A percentile compares a stretch with the other conserved stretches of the same genome.
Evolutionary conservation across 2,329 filamentous ascomycete species (phyloP).

Genomic region (Trichoderma simmonsii): DNA sequence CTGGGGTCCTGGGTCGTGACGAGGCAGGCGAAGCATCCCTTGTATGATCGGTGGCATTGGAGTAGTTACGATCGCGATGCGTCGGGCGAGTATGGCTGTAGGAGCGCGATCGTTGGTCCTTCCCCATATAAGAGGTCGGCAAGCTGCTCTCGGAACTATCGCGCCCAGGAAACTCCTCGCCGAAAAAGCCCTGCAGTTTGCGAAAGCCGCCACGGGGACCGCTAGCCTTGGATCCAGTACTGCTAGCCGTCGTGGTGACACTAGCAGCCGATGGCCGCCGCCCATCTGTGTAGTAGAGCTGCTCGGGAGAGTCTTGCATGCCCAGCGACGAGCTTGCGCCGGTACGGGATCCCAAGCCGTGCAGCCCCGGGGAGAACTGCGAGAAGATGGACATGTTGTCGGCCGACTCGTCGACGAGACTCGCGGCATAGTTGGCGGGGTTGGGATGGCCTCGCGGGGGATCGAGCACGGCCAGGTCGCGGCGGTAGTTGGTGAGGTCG

Average conservation of each 20-base stretch:
- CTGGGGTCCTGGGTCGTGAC: conserved; percentile 78
- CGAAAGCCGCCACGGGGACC: conserved; percentile 69
- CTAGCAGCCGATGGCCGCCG: conserved; percentile 85
- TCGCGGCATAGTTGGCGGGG: conserved; percentile 47
- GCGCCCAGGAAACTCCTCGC: conserved; percentile 75
- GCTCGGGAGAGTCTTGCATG: conserved; percentile 58
- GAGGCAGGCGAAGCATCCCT: conserved; percentile 71
- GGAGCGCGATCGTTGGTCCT: conserved; percentile 62
- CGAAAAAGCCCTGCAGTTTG: conserved; percentile 88
- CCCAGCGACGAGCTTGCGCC: conserved; percentile 33
- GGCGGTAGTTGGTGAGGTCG: conserved; percentile 67
- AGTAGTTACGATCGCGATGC: conserved; percentile 75
- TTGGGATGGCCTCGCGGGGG: conserved; percentile 58
- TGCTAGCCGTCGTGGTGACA: conserved; percentile 74
- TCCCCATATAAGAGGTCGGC: conserved; percentile 44
- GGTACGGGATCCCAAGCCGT: conserved; percentile 40
- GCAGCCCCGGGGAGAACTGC: conserved; percentile 69
- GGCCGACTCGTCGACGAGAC: conserved; percentile 73
- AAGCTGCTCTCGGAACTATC: conserved; percentile 73
- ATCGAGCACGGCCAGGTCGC: conserved; percentile 67
- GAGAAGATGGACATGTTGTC: conserved; percentile 61
- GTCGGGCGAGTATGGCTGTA: conserved; percentile 56
- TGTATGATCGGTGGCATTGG: conserved; percentile 69
- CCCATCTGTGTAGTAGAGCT: conserved; percentile 63
- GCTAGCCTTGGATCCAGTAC: conserved; percentile 74